These are phyloP conservation scores for Leccinum fibrillosum DNA, from an alignment of 768 basidiomycete species.

Conservation along the genomic window DNA sequence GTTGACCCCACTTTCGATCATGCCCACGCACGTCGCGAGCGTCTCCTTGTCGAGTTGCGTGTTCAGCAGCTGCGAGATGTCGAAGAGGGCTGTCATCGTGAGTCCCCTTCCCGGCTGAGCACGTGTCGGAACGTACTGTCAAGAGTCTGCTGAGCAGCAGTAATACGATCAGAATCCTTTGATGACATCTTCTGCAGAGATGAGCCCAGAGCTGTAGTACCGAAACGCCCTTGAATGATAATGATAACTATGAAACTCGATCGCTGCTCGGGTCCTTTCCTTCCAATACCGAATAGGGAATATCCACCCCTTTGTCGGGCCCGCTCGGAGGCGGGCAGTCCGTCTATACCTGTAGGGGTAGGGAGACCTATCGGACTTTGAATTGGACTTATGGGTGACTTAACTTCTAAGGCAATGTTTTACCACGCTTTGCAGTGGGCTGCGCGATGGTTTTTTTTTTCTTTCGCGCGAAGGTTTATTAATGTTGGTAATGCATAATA, in stretches of 20 bases:
- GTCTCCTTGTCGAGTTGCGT: conserved; percentile 88
- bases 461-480: no score
- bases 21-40: conserved; percentile 84
- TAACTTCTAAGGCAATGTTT: no score
- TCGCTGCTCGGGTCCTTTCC: not conserved
- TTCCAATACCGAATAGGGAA: conserved; percentile 8
- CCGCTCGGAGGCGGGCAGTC: not conserved
- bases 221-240: not conserved
- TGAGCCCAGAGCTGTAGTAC: not conserved
- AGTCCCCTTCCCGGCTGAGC: conserved; percentile 4
- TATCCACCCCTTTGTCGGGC: not conserved
- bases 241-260: not conserved
- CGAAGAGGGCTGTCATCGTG: conserved; percentile 61
- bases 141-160: conserved; percentile 65
- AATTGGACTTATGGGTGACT: no score
- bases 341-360: no score
- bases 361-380: no score
- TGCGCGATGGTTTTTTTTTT: no score
- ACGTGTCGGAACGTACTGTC: conserved; percentile 49
- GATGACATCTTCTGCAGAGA: conserved; percentile 30
- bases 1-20: conserved; percentile 92
- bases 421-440: no score
- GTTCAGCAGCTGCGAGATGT: conserved; percentile 85
- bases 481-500: no score
- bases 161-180: conserved; percentile 56